phyloP scores from a whole-genome alignment of 768 basidiomycete species.

The Leccinum variicolor region DNA sequence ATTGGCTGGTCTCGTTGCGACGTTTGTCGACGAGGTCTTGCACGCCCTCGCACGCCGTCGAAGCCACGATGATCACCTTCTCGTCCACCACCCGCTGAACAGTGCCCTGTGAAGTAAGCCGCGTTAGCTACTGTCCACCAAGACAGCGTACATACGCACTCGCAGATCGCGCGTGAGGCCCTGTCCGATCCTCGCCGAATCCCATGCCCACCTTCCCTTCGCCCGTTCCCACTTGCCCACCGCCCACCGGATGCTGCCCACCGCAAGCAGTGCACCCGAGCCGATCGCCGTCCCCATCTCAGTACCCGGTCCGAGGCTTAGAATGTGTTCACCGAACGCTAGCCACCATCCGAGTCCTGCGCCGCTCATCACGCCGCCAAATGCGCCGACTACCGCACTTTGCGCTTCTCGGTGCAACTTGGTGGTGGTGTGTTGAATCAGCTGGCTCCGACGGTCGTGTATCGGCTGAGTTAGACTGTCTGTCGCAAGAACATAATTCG shows the following conservation, averaged over 20 bases:
- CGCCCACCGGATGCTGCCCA: slow-evolving; percentile 56
- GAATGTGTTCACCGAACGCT: slow-evolving; percentile 39
- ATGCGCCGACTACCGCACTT: slow-evolving; percentile 47
- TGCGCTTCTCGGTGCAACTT: slow-evolving; percentile 66
- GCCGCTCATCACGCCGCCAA: slow-evolving; percentile 47
- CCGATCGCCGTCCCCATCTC: slow-evolving; percentile 60
- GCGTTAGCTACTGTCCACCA: slow-evolving; percentile 1
- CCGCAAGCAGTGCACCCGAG: slow-evolving; percentile 49
- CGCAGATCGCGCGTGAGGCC: slow-evolving; percentile 64
- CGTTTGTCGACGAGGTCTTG: slow-evolving; percentile 38
- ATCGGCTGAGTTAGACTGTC: slow-evolving; percentile 50
- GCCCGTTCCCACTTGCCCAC: slow-evolving; percentile 67
- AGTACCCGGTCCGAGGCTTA: slow-evolving; percentile 34
- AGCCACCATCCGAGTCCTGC: slow-evolving; percentile 55
- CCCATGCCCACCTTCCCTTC: slow-evolving; percentile 64
- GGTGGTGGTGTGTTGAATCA: slow-evolving; percentile 52
- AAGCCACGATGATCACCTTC: slow-evolving; percentile 53
- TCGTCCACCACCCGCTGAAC: slow-evolving; percentile 46
- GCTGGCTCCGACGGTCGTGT: slow-evolving; percentile 46
- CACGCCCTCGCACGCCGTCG: slow-evolving; percentile 46
- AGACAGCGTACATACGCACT: slow-evolving; percentile 34
- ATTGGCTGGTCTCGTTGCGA: slow-evolving; percentile 41
- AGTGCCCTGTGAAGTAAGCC: slow-evolving; percentile 36
- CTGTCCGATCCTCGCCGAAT: slow-evolving; percentile 58
- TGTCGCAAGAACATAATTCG: slow-evolving; percentile 43